These are phyloP conservation scores for Trypanosoma avium DNA, from an alignment of 208 protist species.

Conservation along the genomic window DNA sequence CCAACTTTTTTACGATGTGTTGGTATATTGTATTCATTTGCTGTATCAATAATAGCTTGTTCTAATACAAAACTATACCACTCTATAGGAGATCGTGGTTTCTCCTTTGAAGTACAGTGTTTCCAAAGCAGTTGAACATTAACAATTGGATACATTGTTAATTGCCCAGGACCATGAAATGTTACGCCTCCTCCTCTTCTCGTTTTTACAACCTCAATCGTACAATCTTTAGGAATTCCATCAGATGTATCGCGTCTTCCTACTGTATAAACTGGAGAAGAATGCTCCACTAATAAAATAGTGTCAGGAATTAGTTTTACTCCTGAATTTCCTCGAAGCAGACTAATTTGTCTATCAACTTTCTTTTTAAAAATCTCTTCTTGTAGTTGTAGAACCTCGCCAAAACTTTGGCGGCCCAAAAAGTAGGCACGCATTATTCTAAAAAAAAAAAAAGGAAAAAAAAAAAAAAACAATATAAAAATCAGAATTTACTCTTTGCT, in stretches of 20 bases:
- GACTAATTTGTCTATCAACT: constrained; percentile 48
- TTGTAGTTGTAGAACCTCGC: constrained; percentile 62
- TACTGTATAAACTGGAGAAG: constrained; percentile 80
- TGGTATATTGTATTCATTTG: constrained; percentile 53
- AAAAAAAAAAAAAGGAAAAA: neutral
- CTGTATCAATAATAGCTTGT: constrained; percentile 67
- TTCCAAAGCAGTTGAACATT: constrained; percentile 79
- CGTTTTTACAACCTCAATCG: constrained; percentile 66
- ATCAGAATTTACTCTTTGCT: too few relatives aligned
- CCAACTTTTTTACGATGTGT: constrained; percentile 66
- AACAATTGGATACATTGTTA: constrained; percentile 86
- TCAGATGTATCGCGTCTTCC: constrained; percentile 74
- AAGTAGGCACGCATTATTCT: constrained; percentile 65
- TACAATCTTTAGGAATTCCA: constrained; percentile 40
- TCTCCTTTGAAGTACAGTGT: constrained; percentile 38
- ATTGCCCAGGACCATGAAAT: constrained; percentile 86
- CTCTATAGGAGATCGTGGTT: constrained; percentile 75
- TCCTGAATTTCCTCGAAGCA: constrained; percentile 34
- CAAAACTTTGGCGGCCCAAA: constrained; percentile 56
- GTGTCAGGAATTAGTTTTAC: constrained; percentile 49
- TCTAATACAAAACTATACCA: constrained; percentile 84
- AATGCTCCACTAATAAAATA: constrained; percentile 77
- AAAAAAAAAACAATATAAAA: constrained; percentile 13
- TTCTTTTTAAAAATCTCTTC: constrained; percentile 67
- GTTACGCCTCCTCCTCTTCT: constrained; percentile 83